Base-by-base conservation (phyloP, 768 basidiomycete species). In the Psilocybe cubensis region DNA sequence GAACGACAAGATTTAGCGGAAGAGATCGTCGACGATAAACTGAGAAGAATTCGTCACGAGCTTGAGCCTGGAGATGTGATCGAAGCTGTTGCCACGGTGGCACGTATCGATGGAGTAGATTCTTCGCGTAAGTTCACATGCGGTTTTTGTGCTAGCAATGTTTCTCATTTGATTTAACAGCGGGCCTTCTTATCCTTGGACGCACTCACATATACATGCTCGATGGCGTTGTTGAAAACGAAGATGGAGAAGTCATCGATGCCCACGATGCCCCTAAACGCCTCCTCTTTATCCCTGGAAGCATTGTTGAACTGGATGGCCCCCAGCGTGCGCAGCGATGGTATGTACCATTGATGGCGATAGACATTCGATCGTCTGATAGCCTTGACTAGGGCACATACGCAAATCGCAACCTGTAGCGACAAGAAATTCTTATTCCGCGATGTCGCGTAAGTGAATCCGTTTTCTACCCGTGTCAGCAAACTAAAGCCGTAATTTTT, bases 41-140 rank as follows among this genome's bases (percentile, higher is more conserved):
- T 94, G 69, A 84, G 94, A 17, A 78, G 92, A 54, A 86, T 97
- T 6, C 81, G 93, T 38, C 92, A 94, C 65, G 89, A 94, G 57
- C 78, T 96, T 23, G 92, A 95, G 67, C 86, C 91, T 21, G 92
- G 92, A 3, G 95, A 98, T 69, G 83, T 94, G 7, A 92, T 98
- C 31, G 92, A 96, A 61, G 92, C 86, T 12, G 86, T 92, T 6
- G 82, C 82, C 51, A 98, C 95, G 10, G 92, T 96, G 45, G 91
- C 92, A 5, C 84, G 94, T 11, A 85, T 97, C 47, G 86, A 86
- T 12, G 96, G 95, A 1, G 92, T 98, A 3, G 96, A 97, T 71
- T 92, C 93, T 14, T 93, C 88, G 58, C 94, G 94, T 95, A 60
- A n/a, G 52, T 42, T 57, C 46, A 27, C n/a, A 10, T 50, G 23